phyloP scores from a whole-genome alignment of 2,329 filamentous ascomycete genomes.

The Epichloe gansuensis region DNA sequence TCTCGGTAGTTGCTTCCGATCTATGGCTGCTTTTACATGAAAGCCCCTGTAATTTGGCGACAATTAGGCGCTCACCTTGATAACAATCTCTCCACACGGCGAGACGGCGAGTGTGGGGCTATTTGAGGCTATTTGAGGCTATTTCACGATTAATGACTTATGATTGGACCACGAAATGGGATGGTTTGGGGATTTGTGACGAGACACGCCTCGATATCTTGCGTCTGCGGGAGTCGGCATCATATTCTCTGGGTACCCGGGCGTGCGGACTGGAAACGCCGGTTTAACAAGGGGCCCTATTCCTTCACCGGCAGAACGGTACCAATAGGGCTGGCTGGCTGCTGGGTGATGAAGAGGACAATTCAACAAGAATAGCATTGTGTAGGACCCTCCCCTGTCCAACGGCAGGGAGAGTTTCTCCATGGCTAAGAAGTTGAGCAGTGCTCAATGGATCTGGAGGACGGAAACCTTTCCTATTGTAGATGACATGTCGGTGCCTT shows the following conservation, averaged over 20 bases:
- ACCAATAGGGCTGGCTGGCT: background rate
- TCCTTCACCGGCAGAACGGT: background rate
- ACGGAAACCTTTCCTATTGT: background rate
- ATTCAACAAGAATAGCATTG: background rate
- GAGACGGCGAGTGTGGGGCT: conserved; percentile 14
- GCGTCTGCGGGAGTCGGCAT: conserved; percentile 15
- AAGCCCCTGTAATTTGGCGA: conserved; percentile 12
- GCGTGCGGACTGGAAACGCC: conserved; percentile 4
- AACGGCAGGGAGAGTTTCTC: background rate
- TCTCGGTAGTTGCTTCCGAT: conserved; percentile 23
- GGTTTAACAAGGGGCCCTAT: conserved; percentile 12
- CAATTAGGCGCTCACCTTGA: conserved; percentile 14
- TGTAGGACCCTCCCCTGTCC: background rate
- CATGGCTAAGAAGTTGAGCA: background rate
- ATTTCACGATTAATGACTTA: conserved; percentile 38
- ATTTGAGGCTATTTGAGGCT: conserved; percentile 21
- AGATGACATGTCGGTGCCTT: background rate
- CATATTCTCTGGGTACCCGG: conserved; percentile 4
- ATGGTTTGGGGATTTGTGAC: conserved; percentile 14
- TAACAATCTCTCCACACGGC: conserved; percentile 15
- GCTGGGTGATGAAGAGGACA: background rate
- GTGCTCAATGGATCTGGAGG: background rate
- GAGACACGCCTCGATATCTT: conserved; percentile 29
- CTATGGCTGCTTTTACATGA: conserved; percentile 28
- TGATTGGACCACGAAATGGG: conserved; percentile 35